A percentile compares a stretch with the other conserved stretches of the same genome.
phyloP scores from a whole-genome alignment of 2,329 filamentous ascomycete species.

The Stagonosporopsis cucurbitacearum region DNA sequence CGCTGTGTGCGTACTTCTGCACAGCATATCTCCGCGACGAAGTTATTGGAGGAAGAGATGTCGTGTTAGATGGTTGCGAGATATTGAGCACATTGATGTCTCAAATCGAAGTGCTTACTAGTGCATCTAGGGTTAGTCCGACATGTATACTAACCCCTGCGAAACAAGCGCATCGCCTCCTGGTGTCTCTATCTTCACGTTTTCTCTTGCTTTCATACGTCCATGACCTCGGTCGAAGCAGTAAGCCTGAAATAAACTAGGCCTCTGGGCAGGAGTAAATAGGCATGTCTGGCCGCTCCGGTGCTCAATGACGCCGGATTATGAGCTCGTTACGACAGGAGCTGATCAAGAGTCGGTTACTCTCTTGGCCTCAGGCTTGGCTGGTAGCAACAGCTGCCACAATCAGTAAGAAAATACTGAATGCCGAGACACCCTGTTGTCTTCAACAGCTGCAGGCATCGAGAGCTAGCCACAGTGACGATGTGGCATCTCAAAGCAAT shows the following conservation, averaged over 20 bases:
- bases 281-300: neutral
- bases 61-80: constrained; percentile 4
- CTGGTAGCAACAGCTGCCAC: neutral
- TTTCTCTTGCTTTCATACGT: neutral
- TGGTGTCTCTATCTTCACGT: neutral
- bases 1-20: neutral
- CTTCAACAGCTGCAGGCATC: neutral
- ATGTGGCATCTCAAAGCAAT: neutral
- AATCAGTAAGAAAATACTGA: neutral
- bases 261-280: neutral
- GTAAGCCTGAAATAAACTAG: neutral
- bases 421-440: constrained; percentile 7
- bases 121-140: neutral
- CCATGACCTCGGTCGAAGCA: neutral
- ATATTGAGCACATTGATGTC: constrained; percentile 31
- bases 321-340: neutral
- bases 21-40: neutral
- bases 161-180: constrained; percentile 2
- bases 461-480: neutral
- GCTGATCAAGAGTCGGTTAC: neutral
- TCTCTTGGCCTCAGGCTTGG: neutral
- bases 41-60: neutral
- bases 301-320: neutral
- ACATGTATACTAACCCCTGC: neutral
- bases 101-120: neutral